phyloP scores from a whole-genome alignment of 139 green algal genomes.

The Tetraselmis striata region DNA sequence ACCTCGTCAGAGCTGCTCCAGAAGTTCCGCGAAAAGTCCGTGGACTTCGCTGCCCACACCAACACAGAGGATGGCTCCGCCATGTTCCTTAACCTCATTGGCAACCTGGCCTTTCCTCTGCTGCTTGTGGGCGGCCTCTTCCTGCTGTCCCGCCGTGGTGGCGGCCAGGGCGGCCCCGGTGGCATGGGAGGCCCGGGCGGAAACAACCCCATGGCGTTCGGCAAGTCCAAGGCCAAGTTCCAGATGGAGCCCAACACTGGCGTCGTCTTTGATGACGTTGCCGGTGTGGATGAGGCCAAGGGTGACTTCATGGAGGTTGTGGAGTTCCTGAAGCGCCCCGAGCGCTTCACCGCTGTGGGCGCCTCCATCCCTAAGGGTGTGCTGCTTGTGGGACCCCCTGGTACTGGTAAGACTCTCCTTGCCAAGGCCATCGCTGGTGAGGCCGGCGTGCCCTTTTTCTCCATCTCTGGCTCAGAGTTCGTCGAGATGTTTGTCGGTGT shows the following conservation, averaged over 20 bases:
- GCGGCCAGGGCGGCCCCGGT: conserved; percentile 54
- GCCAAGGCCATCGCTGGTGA: conserved; percentile 98
- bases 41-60: conserved; percentile 97
- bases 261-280: conserved; percentile 95
- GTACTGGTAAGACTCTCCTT: conserved; percentile 96
- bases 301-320: conserved; percentile 99
- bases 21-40: conserved; percentile 97
- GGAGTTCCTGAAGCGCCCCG: conserved; percentile 98
- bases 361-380: conserved; percentile 98
- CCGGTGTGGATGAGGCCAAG: conserved; percentile 99
- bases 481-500: conserved; percentile 99
- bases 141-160: conserved; percentile 81
- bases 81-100: conserved; percentile 88
- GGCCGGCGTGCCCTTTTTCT: conserved; percentile 96
- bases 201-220: conserved; percentile 96
- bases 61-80: conserved; percentile 88
- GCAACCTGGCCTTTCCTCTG: conserved; percentile 98
- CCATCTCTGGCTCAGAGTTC: conserved; percentile 96
- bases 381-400: conserved; percentile 91
- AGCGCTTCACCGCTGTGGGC: conserved; percentile 97
- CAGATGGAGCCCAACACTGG: conserved; percentile 99
- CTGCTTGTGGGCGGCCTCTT: conserved; percentile 98
- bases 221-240: conserved; percentile 96
- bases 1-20: conserved; percentile 85
- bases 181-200: conserved; percentile 67